phyloP scores from a whole-genome alignment of 257 asterid genomes.

The Galeopsis tetrahit region DNA sequence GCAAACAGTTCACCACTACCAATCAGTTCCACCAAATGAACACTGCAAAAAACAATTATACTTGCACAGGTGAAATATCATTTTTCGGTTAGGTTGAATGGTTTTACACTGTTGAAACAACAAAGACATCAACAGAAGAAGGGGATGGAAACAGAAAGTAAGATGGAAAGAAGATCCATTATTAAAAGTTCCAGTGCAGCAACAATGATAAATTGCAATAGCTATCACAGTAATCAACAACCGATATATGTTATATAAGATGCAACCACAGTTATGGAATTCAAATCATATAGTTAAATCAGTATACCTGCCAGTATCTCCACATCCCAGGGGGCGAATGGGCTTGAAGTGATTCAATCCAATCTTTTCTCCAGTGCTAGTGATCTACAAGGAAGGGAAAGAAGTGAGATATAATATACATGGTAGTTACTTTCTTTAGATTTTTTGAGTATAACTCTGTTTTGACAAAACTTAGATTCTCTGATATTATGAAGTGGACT shows the following conservation, averaged over 20 bases:
- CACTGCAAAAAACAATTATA: conserved; percentile 59
- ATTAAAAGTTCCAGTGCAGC: background rate
- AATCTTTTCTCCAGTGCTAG: conserved; percentile 68
- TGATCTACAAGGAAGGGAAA: conserved; percentile 53
- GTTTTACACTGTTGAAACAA: background rate
- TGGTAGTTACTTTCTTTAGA: background rate
- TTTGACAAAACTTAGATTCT: background rate
- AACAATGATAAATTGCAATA: background rate
- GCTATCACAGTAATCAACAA: background rate
- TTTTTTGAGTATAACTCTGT: background rate
- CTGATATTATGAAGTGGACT: conserved; percentile 27
- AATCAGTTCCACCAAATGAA: conserved; percentile 94
- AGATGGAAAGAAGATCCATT: background rate
- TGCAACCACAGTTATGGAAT: background rate
- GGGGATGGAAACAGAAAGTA: background rate
- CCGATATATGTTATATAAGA: background rate
- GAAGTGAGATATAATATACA: conserved; percentile 29
- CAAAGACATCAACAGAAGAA: background rate
- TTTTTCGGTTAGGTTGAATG: background rate
- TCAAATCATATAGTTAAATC: background rate
- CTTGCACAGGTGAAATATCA: conserved; percentile 22
- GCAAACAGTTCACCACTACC: conserved; percentile 79
- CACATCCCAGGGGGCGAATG: conserved; percentile 93
- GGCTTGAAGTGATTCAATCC: conserved; percentile 93
- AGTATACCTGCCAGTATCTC: conserved; percentile 95